These are phyloP conservation scores for Ballota nigra DNA, from an alignment of 257 asterid species.

Conservation along the genomic window DNA sequence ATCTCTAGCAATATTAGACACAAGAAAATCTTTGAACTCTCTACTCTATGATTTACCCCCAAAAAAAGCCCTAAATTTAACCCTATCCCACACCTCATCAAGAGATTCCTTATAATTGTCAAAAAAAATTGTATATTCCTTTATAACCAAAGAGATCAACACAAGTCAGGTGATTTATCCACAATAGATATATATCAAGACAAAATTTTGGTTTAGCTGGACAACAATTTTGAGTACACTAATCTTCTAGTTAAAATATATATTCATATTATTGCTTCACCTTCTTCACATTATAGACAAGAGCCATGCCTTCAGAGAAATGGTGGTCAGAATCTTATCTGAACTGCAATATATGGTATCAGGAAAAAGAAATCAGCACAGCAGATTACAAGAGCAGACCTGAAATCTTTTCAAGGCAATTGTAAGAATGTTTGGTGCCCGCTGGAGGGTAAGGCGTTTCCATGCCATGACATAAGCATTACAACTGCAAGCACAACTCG, in stretches of 20 bases:
- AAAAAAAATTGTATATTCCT: not conserved
- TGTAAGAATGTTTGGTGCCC: constrained; percentile 92
- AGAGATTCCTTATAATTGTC: too few relatives aligned
- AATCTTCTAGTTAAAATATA: not conserved
- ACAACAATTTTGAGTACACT: not conserved
- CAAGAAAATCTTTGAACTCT: not conserved
- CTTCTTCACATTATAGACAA: constrained; percentile 6
- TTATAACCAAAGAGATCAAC: not conserved
- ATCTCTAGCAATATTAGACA: not conserved
- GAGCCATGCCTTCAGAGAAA: not conserved
- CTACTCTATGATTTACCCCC: not conserved
- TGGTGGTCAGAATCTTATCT: not conserved
- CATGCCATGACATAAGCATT: constrained; percentile 96
- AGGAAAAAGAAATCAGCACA: constrained; percentile 3
- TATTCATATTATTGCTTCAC: constrained; percentile 2
- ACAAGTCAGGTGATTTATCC: not conserved
- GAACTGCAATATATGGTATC: not conserved
- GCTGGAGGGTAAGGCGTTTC: constrained; percentile 81
- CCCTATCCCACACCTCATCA: not conserved
- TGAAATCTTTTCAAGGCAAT: constrained; percentile 97
- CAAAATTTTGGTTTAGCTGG: not conserved
- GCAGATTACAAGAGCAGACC: constrained; percentile 42
- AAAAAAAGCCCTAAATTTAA: not conserved
- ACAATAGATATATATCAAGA: not conserved
- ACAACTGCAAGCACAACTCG: constrained; percentile 65